phyloP scores from a whole-genome alignment of 306 rosid species.

The Vicia villosa region DNA sequence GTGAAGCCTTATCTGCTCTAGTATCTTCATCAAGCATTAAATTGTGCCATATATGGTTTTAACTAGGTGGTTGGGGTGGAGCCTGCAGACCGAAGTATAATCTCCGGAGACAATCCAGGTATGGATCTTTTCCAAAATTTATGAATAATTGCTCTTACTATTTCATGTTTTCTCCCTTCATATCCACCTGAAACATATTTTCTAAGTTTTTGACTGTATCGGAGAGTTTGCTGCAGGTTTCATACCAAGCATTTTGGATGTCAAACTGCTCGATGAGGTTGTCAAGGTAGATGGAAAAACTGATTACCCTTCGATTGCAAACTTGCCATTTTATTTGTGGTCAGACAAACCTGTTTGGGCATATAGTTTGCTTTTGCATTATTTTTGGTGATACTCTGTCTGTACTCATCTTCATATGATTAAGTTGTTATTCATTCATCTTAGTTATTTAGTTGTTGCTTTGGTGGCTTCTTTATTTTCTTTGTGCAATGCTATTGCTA shows the following conservation, averaged over 20 bases:
- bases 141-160: neutral
- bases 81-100: conserved; percentile 84
- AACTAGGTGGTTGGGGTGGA: conserved; percentile 89
- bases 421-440: conserved; percentile 3
- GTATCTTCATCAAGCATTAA: conserved; percentile 9
- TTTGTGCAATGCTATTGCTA: conserved; percentile 25
- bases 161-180: neutral
- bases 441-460: conserved; percentile 18
- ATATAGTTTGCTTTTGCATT: conserved; percentile 30
- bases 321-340: conserved; percentile 8
- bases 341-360: conserved; percentile 3
- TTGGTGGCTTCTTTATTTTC: neutral
- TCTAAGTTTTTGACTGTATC: conserved; percentile 24
- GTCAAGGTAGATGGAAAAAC: conserved; percentile 66
- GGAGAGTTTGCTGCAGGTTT: conserved; percentile 61
- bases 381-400: conserved; percentile 23
- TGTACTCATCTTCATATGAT: conserved; percentile 20
- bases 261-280: conserved; percentile 88
- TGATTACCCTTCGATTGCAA: conserved; percentile 19
- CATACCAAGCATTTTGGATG: conserved; percentile 80
- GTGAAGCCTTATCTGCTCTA: conserved; percentile 29
- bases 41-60: conserved; percentile 28
- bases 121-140: conserved; percentile 24
- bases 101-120: conserved; percentile 86
- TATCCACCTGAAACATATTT: conserved; percentile 27